Percentiles rank a stretch among this genome's conserved stretches.
Conservation (phyloP, 2,329 filamentous ascomycete genomes). For the Pyricularia pennisetigena region DNA sequence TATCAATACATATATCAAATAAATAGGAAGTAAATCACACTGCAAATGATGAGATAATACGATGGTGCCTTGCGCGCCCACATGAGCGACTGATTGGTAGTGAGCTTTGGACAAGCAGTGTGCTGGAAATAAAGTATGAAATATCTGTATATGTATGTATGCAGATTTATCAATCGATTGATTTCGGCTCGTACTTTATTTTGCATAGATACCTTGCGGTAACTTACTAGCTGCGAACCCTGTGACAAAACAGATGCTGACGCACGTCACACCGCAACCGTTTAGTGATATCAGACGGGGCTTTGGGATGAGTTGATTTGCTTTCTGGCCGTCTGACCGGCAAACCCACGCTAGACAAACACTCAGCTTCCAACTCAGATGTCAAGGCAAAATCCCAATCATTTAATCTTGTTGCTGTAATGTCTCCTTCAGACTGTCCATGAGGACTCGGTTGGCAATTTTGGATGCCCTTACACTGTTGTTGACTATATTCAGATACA, state of each 20-base stretch:
- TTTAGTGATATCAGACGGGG: not conserved
- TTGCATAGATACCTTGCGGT: not conserved
- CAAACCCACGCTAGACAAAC: not conserved
- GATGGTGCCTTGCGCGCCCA: no score
- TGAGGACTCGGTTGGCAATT: constrained; percentile 30
- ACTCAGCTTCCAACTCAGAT: not conserved
- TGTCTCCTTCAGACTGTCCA: constrained; percentile 28
- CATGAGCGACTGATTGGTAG: no score
- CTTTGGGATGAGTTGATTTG: not conserved
- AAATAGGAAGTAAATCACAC: no score
- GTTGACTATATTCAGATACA: constrained; percentile 31
- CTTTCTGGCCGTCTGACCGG: not conserved
- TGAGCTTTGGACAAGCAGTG: not conserved
- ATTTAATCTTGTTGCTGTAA: constrained; percentile 5
- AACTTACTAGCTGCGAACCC: not conserved
- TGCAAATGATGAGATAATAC: no score
- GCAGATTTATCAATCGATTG: no score
- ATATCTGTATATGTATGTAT: not conserved
- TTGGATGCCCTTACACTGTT: constrained; percentile 29
- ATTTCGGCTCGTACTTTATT: not conserved
- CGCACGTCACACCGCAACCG: not conserved
- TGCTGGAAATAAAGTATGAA: no score
- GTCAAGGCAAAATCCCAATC: not conserved
- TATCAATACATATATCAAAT: no score
- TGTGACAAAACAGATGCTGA: not conserved